Evolutionary conservation across 2,329 filamentous ascomycete genomes (phyloP).

Genomic region (Pyricularia grisea): DNA sequence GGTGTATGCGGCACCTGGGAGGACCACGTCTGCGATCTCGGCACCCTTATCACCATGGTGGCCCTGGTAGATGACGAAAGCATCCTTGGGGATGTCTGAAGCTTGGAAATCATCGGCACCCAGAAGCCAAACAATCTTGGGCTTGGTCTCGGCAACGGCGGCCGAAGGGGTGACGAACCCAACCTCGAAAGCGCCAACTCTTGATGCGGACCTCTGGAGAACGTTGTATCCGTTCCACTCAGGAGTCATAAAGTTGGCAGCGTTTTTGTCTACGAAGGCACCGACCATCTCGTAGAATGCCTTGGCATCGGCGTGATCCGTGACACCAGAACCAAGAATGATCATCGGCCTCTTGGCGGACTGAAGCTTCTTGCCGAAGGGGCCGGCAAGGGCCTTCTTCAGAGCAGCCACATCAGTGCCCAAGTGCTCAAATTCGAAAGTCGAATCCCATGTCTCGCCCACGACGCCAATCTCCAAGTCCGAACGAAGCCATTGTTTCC

Average conservation of each 20-base stretch:
- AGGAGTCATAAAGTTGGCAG: slow-evolving; percentile 72
- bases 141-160: slow-evolving; percentile 70
- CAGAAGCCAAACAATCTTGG: slow-evolving; percentile 95
- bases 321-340: slow-evolving; percentile 83
- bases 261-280: slow-evolving; percentile 86
- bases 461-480: slow-evolving; percentile 89
- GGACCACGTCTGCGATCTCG: slow-evolving; percentile 84
- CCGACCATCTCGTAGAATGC: slow-evolving; percentile 89
- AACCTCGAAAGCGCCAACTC: slow-evolving; percentile 88
- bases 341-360: slow-evolving; percentile 92
- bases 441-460: slow-evolving; percentile 85
- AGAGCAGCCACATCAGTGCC: slow-evolving; percentile 70
- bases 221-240: slow-evolving; percentile 99
- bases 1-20: slow-evolving; percentile 91
- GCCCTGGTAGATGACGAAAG: slow-evolving; percentile 95
- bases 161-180: slow-evolving; percentile 84
- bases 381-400: slow-evolving; percentile 74
- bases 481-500: slow-evolving; percentile 95
- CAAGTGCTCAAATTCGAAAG: slow-evolving; percentile 90
- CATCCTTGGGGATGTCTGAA: slow-evolving; percentile 84
- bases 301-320: slow-evolving; percentile 85
- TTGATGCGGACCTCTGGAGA: slow-evolving; percentile 85
- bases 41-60: slow-evolving; percentile 94
- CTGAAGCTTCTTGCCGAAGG: slow-evolving; percentile 88
- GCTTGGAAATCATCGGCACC: slow-evolving; percentile 86